Evolutionary conservation across 1,284 basidiomycete genomes (phyloP).

Genomic region (Singerocomus inundabilis): DNA sequence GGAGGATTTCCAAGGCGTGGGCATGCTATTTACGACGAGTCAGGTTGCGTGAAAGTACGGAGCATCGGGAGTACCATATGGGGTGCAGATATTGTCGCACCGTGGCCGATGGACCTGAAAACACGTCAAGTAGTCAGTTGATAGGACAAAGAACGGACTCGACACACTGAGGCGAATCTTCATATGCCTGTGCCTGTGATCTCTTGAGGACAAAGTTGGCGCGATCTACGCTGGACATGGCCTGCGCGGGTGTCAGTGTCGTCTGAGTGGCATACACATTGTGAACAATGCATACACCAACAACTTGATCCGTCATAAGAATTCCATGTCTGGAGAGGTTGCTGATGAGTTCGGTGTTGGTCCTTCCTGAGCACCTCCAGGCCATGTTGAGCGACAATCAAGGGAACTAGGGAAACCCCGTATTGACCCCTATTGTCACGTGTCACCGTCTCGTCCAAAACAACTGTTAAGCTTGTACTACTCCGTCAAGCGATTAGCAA

Average conservation of each 20-base stretch:
- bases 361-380: constrained; percentile 71
- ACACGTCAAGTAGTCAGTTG: neutral
- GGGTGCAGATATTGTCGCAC: constrained; percentile 87
- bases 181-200: constrained; percentile 63
- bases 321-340: constrained; percentile 62
- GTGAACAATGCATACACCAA: constrained; percentile 36
- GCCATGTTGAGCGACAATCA: constrained; percentile 53
- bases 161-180: constrained; percentile 73
- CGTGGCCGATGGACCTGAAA: constrained; percentile 67
- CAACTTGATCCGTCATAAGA: constrained; percentile 52
- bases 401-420: neutral
- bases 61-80: constrained; percentile 68
- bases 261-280: neutral
- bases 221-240: constrained; percentile 73
- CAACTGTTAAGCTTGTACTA: too few species aligned
- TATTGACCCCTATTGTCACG: constrained; percentile 6
- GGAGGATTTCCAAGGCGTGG: constrained; percentile 72
- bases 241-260: constrained; percentile 39
- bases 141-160: neutral
- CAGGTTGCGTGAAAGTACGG: neutral
- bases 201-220: constrained; percentile 65
- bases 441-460: too few species aligned
- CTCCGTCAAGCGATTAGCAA: neutral
- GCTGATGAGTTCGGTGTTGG: constrained; percentile 68
- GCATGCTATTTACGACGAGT: constrained; percentile 61